phyloP scores from a whole-genome alignment of 163 green algal genomes.

The Prototheca wickerhamii region DNA sequence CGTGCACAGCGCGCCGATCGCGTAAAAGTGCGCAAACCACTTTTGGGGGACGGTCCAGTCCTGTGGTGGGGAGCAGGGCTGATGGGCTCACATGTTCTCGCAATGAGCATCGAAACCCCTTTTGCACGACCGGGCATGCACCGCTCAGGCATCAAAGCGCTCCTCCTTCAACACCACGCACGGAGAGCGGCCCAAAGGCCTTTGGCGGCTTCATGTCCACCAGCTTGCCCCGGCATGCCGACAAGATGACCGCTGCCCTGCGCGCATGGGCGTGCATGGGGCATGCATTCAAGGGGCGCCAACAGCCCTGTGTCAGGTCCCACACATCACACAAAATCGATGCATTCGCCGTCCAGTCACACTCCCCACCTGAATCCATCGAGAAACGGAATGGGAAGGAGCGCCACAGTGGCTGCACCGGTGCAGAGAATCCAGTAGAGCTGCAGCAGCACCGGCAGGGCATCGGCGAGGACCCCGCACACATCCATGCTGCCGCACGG shows the following conservation, averaged over 20 bases:
- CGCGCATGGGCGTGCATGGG: too few species aligned
- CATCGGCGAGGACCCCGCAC: too few species aligned
- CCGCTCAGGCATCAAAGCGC: too few species aligned
- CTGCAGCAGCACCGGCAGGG: constrained; percentile 19
- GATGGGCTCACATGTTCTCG: too few species aligned
- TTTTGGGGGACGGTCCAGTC: constrained; percentile 57
- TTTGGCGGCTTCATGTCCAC: constrained; percentile 36
- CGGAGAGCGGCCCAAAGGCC: constrained; percentile 45
- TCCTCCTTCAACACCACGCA: constrained; percentile 13
- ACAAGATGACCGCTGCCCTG: constrained; percentile 64
- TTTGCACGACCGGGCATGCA: too few species aligned
- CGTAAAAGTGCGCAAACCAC: constrained; percentile 79
- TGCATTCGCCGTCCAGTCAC: neutral
- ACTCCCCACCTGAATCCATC: constrained; percentile 43
- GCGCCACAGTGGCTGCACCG: constrained; percentile 27
- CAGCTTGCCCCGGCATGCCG: constrained; percentile 64
- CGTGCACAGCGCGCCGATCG: constrained; percentile 54
- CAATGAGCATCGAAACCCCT: too few species aligned
- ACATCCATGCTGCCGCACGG: too few species aligned
- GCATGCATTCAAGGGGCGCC: too few species aligned
- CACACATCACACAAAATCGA: too few species aligned
- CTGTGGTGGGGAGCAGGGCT: constrained; percentile 10
- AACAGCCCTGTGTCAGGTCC: too few species aligned
- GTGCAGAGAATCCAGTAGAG: constrained; percentile 47
- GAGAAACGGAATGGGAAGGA: constrained; percentile 36